A percentile compares a stretch with the other conserved stretches of the same genome.
phyloP scores from a whole-genome alignment of 805 yeast species.

The Jamesozyma gamospora region DNA sequence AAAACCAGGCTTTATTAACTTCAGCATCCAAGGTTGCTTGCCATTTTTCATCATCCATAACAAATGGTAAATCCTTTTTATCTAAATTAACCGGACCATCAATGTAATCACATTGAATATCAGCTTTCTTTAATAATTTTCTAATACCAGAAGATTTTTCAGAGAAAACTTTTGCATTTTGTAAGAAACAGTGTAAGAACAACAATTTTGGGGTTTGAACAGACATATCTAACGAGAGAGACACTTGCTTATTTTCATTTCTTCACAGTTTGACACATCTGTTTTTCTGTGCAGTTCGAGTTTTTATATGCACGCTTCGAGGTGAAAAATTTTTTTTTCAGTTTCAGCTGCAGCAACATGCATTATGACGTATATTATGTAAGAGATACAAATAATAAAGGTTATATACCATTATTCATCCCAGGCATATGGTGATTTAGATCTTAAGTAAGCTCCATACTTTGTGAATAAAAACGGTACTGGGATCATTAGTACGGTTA shows the following conservation, averaged over 20 bases:
- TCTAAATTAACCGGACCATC: constrained; percentile 67
- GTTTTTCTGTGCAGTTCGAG: too few relatives aligned
- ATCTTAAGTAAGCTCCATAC: constrained; percentile 37
- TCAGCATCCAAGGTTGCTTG: constrained; percentile 37
- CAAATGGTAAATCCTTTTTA: constrained; percentile 66
- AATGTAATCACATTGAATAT: constrained; percentile 63
- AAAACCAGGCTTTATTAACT: constrained; percentile 67
- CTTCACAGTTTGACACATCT: too few relatives aligned
- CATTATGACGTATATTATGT: too few relatives aligned
- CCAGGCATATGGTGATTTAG: constrained; percentile 42
- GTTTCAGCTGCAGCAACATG: too few relatives aligned
- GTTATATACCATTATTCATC: constrained; percentile 7
- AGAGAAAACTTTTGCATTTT: constrained; percentile 73
- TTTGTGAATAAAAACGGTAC: constrained; percentile 46
- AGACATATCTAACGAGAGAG: too few relatives aligned
- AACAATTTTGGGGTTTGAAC: constrained; percentile 39
- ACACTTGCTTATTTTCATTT: too few relatives aligned
- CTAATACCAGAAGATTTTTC: constrained; percentile 85
- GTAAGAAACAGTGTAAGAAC: constrained; percentile 89
- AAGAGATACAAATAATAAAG: too few relatives aligned
- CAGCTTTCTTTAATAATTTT: constrained; percentile 54
- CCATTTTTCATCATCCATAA: constrained; percentile 45
- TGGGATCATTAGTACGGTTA: constrained; percentile 41
- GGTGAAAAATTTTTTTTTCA: too few relatives aligned
- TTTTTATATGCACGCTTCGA: too few relatives aligned